Evolutionary conservation across 2,329 filamentous ascomycete species (phyloP).

Genomic region (Trematosphaeria pertusa): DNA sequence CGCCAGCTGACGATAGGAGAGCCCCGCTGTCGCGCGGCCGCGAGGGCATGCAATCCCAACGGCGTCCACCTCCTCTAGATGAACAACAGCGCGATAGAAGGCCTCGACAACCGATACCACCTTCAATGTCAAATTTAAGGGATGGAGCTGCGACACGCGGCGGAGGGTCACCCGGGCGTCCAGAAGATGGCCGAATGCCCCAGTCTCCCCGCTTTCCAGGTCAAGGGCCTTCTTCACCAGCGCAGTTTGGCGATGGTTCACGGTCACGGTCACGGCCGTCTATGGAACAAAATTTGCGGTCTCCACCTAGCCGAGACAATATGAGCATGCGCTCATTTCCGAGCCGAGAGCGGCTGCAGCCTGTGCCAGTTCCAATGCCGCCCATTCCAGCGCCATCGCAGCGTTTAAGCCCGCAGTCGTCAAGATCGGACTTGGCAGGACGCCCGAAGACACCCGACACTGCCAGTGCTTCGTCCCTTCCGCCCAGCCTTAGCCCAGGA

Average conservation of each 20-base stretch:
- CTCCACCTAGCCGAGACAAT: conserved; percentile 45
- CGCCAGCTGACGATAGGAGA: conserved; percentile 19
- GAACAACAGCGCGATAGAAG: conserved; percentile 13
- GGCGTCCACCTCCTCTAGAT: conserved; percentile 16
- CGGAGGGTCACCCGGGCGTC: conserved; percentile 7
- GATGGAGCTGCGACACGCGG: conserved; percentile 4
- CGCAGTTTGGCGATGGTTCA: conserved; percentile 24
- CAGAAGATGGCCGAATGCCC: conserved; percentile 8
- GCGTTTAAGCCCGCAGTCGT: conserved; percentile 50
- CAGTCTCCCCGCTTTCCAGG: conserved; percentile 15
- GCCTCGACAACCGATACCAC: conserved; percentile 4
- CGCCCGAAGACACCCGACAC: conserved; percentile 44
- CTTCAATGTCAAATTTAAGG: conserved; percentile 11
- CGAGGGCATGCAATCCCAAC: too few relatives aligned
- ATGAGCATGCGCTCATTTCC: conserved; percentile 40
- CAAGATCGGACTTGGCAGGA: conserved; percentile 44
- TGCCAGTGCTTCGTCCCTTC: conserved; percentile 21
- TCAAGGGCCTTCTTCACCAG: conserved; percentile 32
- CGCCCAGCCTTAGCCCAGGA: conserved; percentile 33
- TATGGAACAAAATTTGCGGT: conserved; percentile 43
- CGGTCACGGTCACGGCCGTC: conserved; percentile 42
- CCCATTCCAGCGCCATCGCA: conserved; percentile 39
- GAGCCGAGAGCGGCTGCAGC: conserved; percentile 38
- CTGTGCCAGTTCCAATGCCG: conserved; percentile 21
- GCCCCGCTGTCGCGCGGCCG: conserved; percentile 23